Evolutionary conservation across 2,329 filamentous ascomycete genomes (phyloP), one percentile per base, ranked within the genome.

Genomic region (Colletotrichum salicis): DNA sequence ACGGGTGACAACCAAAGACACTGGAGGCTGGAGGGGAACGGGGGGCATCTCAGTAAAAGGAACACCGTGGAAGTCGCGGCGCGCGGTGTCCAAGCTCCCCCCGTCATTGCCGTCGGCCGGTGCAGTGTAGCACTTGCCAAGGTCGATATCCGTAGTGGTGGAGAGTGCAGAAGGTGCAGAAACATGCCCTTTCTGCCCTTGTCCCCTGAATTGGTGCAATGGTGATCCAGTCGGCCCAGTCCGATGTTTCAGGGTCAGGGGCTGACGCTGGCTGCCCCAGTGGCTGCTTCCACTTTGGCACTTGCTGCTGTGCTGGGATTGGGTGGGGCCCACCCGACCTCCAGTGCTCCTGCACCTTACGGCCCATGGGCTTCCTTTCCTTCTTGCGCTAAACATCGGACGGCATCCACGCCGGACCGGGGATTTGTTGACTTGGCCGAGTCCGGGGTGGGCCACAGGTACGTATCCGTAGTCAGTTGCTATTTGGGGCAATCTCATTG

Each of bases 181-280:
- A 70, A 67, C 63, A 56, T 70, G 67, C 67, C 67, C 67, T 64
- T 37, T 37, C 54, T 27, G 56, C 54, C 63, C 51, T 65, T 56
- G 56, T 61, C 52, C 64, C 41, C 64, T 68, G 52, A 66, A 68
- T 33, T 52, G 31, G 41, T 6, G 37, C 37, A 13, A 41, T 41
- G 37, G 37, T 48, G 52, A 58, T 58, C 37, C 61, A 60, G 64
- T 68, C 64, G 59, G 64, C 55, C 59, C 69, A 71, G 69, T 71
- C 69, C 69, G 69, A 71, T 71, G 69, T 71, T 71, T 71, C 69
- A 71, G 69, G 69, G 64, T 63, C 69, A 71, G 69, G 69, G 69
- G 69, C 69, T 51, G 27, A 45, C 59, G 41, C 41, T 45, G 48
- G 27, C 52, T 1, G 52, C 27, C 7, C 59, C 27, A 31, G 19